Evolutionary conservation across 345 rosid genomes (phyloP), one percentile per base, ranked within the genome.

Genomic region (Eucalyptus pumila): DNA sequence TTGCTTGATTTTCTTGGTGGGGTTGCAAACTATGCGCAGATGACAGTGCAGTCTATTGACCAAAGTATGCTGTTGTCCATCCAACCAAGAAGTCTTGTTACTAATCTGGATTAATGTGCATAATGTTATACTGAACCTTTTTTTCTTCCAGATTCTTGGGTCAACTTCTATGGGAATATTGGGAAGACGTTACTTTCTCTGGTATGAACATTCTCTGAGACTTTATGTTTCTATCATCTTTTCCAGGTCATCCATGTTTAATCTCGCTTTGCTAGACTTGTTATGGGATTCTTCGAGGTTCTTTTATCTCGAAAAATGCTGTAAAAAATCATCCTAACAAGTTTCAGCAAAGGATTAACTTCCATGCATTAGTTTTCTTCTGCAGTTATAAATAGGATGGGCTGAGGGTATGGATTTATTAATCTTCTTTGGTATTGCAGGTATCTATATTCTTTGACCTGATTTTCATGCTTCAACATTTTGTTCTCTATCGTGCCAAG

Each of bases 111-210:
- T 27, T 44, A 87, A 72, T 37, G n/a, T 47, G 67, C 87, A 88
- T 67, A 37, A 50, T 56, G 34, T 87, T 89, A 72, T 58, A 90
- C 34, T 49, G 86, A 86, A 51, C 86, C 12, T 37, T 65, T 88
- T 88, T 58, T 58, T 34, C 88, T 85, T 89, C 17, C 92, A 97
- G 99, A 95, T 96, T 96, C 99, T 49, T 97, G 97, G 99, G 96
- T 95, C 90, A 97, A 97, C 94, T 96, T 97, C 90, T 95, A 96
- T 88, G 99, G 99, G 85, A 97, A 97, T 91, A 91, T 96, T 45
- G 99, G 99, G 92, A 97, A 97, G 94, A 95, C 95, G 21, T 89
- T 96, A 91, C 93, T 97, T 8, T 97, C 99, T 88, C 89, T 97
- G 93, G 98, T 97, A 95, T 80, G 94, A 72, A 87, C 56, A 30